Percentiles rank a stretch among this genome's conserved stretches.
phyloP scores from a whole-genome alignment of 495 filamentous ascomycete genomes.

The Immersiella caudata region DNA sequence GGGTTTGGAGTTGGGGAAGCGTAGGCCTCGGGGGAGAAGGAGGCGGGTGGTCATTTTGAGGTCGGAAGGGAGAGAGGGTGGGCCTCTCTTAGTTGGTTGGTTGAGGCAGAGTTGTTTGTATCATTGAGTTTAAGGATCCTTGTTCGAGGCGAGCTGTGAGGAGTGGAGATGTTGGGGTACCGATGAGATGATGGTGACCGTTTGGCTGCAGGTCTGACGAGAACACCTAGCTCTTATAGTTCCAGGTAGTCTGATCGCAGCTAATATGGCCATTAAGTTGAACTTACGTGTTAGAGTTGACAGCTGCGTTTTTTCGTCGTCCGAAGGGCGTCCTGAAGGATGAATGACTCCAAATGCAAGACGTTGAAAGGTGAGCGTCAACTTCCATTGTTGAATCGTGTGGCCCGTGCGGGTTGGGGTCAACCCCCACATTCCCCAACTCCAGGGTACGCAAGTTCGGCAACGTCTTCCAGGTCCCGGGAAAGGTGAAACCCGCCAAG shows the following conservation, averaged over 20 bases:
- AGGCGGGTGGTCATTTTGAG: neutral
- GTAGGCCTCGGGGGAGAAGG: constrained; percentile 3
- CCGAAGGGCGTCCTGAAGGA: neutral
- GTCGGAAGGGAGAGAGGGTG: neutral
- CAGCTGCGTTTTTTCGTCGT: neutral
- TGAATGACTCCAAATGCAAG: neutral
- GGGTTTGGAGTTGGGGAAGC: constrained; percentile 8
- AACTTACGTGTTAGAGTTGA: too few species aligned
- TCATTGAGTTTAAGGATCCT: neutral
- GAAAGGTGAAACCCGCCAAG: constrained; percentile 25
- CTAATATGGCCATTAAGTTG: too few species aligned
- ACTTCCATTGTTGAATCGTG: neutral
- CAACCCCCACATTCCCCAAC: neutral
- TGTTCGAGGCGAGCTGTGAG: neutral
- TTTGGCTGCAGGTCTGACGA: neutral
- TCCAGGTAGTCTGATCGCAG: neutral
- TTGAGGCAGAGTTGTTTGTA: neutral
- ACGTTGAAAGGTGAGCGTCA: neutral
- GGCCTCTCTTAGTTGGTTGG: neutral
- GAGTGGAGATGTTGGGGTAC: neutral
- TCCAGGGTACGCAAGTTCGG: neutral
- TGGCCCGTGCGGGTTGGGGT: neutral
- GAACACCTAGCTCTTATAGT: neutral
- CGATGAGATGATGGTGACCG: neutral
- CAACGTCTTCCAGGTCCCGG: constrained; percentile 12